A percentile compares a stretch with the other conserved stretches of the same genome.
Conservation (phyloP, 768 basidiomycete genomes). For the Lactarius indigo region DNA sequence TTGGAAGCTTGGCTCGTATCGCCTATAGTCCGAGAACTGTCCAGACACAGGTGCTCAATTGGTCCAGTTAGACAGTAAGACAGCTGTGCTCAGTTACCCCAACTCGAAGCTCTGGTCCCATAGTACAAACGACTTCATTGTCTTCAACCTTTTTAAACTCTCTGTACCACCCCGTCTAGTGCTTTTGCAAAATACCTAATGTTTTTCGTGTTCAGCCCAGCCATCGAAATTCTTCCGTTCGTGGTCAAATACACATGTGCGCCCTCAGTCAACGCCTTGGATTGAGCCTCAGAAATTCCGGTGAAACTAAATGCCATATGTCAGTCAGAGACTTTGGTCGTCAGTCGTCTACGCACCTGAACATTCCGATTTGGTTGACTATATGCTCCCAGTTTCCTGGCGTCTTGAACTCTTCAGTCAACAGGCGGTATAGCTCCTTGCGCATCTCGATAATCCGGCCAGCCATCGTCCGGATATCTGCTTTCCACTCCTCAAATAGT, state of each 20-base stretch:
- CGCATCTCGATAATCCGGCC: constrained; percentile 92
- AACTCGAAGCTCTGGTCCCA: neutral
- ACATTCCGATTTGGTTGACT: constrained; percentile 95
- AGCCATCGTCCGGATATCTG: constrained; percentile 90
- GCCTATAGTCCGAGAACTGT: too few species aligned
- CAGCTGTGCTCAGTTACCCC: neutral
- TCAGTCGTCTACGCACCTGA: constrained; percentile 55
- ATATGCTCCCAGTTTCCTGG: constrained; percentile 98
- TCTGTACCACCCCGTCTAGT: constrained; percentile 65
- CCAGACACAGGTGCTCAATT: too few species aligned
- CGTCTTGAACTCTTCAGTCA: constrained; percentile 77
- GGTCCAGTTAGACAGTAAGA: too few species aligned
- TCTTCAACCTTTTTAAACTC: constrained; percentile 25
- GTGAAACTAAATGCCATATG: constrained; percentile 59
- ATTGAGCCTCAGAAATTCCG: constrained; percentile 66
- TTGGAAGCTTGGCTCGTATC: too few species aligned
- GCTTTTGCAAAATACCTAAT: constrained; percentile 69
- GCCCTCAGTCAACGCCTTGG: constrained; percentile 61
- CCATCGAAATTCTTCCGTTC: constrained; percentile 94
- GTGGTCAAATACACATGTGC: constrained; percentile 82
- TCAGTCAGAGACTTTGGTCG: constrained; percentile 18
- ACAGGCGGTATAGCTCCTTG: constrained; percentile 63
- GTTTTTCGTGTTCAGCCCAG: constrained; percentile 80
- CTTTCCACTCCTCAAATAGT: constrained; percentile 86
- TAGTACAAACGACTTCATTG: neutral